phyloP scores from a whole-genome alignment of 768 basidiomycete genomes.

The Leccinum variicolor region DNA sequence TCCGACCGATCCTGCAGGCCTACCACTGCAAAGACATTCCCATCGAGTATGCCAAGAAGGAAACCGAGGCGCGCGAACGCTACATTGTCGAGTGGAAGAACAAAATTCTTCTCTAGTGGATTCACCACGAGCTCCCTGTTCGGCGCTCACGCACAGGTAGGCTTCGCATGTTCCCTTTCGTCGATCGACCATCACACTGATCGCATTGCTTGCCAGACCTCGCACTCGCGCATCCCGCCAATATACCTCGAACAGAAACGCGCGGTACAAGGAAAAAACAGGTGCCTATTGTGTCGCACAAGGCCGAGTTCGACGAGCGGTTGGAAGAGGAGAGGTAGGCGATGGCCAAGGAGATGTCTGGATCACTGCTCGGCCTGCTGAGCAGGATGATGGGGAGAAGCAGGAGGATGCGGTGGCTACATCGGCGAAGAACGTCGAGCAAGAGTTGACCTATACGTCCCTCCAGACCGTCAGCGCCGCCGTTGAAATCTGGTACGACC shows the following conservation, averaged over 20 bases:
- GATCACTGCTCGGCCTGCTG: constrained; percentile 35
- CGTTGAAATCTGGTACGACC: constrained; percentile 98
- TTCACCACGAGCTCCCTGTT: constrained; percentile 48
- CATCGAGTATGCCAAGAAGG: constrained; percentile 83
- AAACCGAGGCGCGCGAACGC: constrained; percentile 74
- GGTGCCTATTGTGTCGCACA: constrained; percentile 48
- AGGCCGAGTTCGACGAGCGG: constrained; percentile 45
- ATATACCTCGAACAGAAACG: constrained; percentile 54
- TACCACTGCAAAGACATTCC: constrained; percentile 90
- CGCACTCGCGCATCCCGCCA: constrained; percentile 35
- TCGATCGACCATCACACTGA: background rate
- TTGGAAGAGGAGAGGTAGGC: constrained; percentile 52
- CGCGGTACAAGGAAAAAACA: constrained; percentile 56
- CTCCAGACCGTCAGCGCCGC: constrained; percentile 91
- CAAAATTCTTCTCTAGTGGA: constrained; percentile 36
- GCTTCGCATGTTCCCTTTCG: background rate
- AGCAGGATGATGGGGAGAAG: constrained; percentile 22
- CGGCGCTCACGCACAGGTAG: constrained; percentile 33
- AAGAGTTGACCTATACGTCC: constrained; percentile 91
- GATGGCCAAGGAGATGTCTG: constrained; percentile 45
- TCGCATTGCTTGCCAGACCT: constrained; percentile 5
- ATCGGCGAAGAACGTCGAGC: constrained; percentile 84
- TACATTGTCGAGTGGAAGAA: constrained; percentile 81
- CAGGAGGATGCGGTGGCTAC: background rate
- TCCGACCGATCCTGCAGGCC: constrained; percentile 80